Evolutionary conservation across 441 rosid species (phyloP).

Genomic region (Iberis amara): DNA sequence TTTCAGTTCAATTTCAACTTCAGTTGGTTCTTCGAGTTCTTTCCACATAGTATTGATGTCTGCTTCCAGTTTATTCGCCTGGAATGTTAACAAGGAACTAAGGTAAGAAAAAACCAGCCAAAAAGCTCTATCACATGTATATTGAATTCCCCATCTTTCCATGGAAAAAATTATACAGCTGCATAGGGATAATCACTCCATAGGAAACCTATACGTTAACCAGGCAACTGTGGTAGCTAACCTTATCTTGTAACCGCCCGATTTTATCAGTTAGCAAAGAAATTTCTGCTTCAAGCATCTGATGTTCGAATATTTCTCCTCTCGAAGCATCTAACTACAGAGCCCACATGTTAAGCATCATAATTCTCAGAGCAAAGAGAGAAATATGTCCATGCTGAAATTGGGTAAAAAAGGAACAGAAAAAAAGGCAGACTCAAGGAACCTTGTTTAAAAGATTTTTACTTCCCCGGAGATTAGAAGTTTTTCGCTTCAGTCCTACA

Average conservation of each 20-base stretch:
- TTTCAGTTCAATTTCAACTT: slow-evolving; percentile 79
- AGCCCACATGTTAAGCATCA: slow-evolving; percentile 29
- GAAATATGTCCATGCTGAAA: slow-evolving; percentile 4
- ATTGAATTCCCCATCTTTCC: too few relatives aligned
- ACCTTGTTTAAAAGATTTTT: slow-evolving; percentile 48
- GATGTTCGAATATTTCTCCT: slow-evolving; percentile 64
- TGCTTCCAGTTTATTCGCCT: slow-evolving; percentile 63
- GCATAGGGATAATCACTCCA: slow-evolving; percentile 7
- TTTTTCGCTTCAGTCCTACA: slow-evolving; percentile 63
- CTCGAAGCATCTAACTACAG: slow-evolving; percentile 54
- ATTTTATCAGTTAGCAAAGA: slow-evolving; percentile 65
- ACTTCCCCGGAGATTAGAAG: slow-evolving; percentile 36
- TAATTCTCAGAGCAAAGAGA: slow-evolving; percentile 19
- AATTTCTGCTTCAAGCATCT: slow-evolving; percentile 75
- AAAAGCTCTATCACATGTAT: not conserved
- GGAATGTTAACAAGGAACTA: slow-evolving; percentile 19
- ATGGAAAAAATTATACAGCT: too few relatives aligned
- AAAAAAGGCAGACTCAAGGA: slow-evolving; percentile 27
- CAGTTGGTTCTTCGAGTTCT: slow-evolving; percentile 83
- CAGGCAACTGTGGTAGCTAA: slow-evolving; percentile 33
- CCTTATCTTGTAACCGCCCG: slow-evolving; percentile 63
- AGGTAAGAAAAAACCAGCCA: not conserved
- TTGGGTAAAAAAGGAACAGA: not conserved
- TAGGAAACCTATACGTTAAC: slow-evolving; percentile 15
- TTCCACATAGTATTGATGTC: slow-evolving; percentile 63